Base-by-base conservation (phyloP, 23 red algal species). In the Gracilariopsis chorda region DNA sequence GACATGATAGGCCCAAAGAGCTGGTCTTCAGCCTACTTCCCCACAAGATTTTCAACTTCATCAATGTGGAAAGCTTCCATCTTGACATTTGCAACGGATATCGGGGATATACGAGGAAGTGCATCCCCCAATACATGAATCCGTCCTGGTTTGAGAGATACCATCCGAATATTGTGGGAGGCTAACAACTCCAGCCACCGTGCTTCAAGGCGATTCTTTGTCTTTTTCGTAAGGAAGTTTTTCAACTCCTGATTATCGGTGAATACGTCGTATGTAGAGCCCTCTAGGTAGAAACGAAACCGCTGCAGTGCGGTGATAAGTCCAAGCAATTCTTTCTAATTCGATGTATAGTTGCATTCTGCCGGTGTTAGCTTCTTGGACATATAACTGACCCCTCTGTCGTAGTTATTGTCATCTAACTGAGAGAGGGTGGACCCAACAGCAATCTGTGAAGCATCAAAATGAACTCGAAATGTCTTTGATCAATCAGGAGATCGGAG, bases 221-320 rank as follows among this genome's bases (percentile, higher is more conserved):
- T 63, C 12, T 34, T 29, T 41, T 69, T 86, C 17, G 56, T 69
- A 44, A 86, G 45, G 12, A 86, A 86, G 1, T 71, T 20, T 19
- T 86, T 33, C 57, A 86, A 27, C 8, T 69, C 59, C 41, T 86
- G 11, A 28, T 86, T 86, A 20, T 86, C 81, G 19, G 81, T 86
- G 36, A 86, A 48, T 6, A 86, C 4, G 67, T 86, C 81, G 69
- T 69, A 86, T 41, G 27, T 27, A 3, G 56, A 14, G 1, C 78
- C 78, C 36, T 82, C 78, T 33, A 58, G 56, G 51, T 82, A 59
- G 35, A 46, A 58, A 25, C 78, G 48, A 59, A 82, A 82, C 41
- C 45, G 19, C 60, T 59, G 5, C 23, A 82, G 78, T 28, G 60
- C 56, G 36, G 24, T 40, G 45, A 82, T 42, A 28, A 82, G 34